Evolutionary conservation across 106 monocot genomes (phyloP).

Genomic region (Narthecium ossifragum): DNA sequence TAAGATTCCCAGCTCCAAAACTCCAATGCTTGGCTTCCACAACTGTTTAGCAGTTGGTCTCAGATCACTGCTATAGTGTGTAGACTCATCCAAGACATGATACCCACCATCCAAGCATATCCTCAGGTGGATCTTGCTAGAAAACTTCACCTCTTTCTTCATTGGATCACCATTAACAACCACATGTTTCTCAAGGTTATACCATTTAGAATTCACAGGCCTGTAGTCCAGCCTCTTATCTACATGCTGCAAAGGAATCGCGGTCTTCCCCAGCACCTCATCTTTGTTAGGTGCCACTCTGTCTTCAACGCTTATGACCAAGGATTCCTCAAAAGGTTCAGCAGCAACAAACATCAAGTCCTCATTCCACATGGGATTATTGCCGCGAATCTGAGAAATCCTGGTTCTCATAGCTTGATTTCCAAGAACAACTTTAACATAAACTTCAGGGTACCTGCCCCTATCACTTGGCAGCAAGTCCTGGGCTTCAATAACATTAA

Average conservation of each 20-base stretch:
- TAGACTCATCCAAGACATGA: conserved; percentile 10
- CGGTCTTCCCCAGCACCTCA: conserved; percentile 13
- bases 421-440: conserved; percentile 25
- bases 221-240: conserved; percentile 1
- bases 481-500: conserved; percentile 40
- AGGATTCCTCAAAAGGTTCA: conserved; percentile 39
- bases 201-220: conserved; percentile 2
- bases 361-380: conserved; percentile 40
- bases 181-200: conserved; percentile 1
- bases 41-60: conserved; percentile 5
- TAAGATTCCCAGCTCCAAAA: conserved; percentile 4
- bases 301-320: conserved; percentile 29
- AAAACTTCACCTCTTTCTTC: conserved; percentile 4
- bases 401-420: conserved; percentile 28
- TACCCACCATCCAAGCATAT: conserved; percentile 5
- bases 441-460: conserved; percentile 20
- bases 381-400: neutral
- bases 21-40: conserved; percentile 4
- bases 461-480: conserved; percentile 20
- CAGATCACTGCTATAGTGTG: conserved; percentile 2
- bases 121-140: conserved; percentile 4
- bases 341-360: conserved; percentile 40
- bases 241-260: neutral
- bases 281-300: conserved; percentile 21
- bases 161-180: neutral